These are phyloP conservation scores for Boletus patriciae DNA, from an alignment of 768 basidiomycete species.

Conservation along the genomic window DNA sequence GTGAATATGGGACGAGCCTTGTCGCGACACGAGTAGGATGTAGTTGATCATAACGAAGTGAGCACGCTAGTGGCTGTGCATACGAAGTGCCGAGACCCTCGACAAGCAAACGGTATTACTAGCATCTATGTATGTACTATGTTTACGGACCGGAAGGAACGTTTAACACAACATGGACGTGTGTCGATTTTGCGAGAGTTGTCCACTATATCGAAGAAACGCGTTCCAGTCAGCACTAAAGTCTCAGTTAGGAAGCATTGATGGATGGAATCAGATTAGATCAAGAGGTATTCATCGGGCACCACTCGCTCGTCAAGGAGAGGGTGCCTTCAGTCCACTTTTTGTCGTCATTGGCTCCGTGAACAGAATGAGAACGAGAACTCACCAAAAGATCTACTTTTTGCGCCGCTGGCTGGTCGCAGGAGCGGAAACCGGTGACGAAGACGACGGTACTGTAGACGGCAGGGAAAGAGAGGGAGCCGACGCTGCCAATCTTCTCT, in stretches of 20 bases:
- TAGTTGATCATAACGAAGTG: slow-evolving; percentile 74
- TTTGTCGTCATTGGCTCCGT: slow-evolving; percentile 62
- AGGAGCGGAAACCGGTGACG: neutral
- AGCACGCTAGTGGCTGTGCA: slow-evolving; percentile 27
- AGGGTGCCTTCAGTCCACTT: slow-evolving; percentile 73
- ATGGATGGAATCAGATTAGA: slow-evolving; percentile 78
- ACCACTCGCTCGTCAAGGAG: slow-evolving; percentile 38
- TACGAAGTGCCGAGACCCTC: neutral
- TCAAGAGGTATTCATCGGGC: slow-evolving; percentile 74
- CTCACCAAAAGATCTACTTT: slow-evolving; percentile 24
- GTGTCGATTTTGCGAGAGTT: neutral
- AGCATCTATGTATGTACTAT: neutral
- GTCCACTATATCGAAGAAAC: neutral
- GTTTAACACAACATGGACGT: neutral
- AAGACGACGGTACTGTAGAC: neutral
- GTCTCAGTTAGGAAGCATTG: neutral
- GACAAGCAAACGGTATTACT: neutral
- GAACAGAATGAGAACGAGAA: neutral
- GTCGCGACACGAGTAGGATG: slow-evolving; percentile 89
- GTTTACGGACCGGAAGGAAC: neutral
- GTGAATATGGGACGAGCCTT: slow-evolving; percentile 53
- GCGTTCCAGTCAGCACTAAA: slow-evolving; percentile 11
- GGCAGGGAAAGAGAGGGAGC: neutral
- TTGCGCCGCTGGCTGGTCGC: slow-evolving; percentile 1
- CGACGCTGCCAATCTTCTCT: slow-evolving; percentile 16